phyloP scores from a whole-genome alignment of 768 basidiomycete genomes.

The Tulasnella sp. region DNA sequence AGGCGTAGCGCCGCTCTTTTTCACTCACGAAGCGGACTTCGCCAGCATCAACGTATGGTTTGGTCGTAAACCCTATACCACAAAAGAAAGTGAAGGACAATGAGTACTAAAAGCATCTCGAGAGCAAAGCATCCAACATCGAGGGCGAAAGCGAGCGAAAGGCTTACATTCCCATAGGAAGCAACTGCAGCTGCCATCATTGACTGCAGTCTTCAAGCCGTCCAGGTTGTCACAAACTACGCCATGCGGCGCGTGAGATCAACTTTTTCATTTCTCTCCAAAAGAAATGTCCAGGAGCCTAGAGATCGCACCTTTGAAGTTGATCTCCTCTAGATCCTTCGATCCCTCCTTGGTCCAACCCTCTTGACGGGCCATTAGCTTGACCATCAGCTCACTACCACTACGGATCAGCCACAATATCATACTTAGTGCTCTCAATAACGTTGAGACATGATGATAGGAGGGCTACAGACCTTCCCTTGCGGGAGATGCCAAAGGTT shows the following conservation, averaged over 20 bases:
- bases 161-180: constrained; percentile 80
- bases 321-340: constrained; percentile 31
- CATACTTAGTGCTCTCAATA: neutral
- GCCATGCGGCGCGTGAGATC: neutral
- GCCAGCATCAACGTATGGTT: constrained; percentile 67
- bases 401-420: constrained; percentile 28
- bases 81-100: constrained; percentile 1
- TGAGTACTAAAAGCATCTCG: neutral
- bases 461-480: constrained; percentile 50
- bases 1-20: too few relatives aligned
- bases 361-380: constrained; percentile 83
- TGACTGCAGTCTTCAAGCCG: constrained; percentile 75
- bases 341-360: constrained; percentile 47
- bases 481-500: constrained; percentile 77
- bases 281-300: neutral
- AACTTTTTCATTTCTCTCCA: too few relatives aligned
- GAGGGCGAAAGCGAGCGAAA: neutral
- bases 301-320: constrained; percentile 50
- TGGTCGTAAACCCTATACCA: constrained; percentile 51
- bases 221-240: constrained; percentile 73
- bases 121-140: too few relatives aligned
- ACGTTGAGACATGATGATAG: neutral
- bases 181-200: constrained; percentile 75
- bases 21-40: constrained; percentile 73
- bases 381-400: constrained; percentile 91